Evolutionary conservation across 805 yeast genomes (phyloP), one percentile per base, ranked within the genome.

Genomic region (Komagataella populi): DNA sequence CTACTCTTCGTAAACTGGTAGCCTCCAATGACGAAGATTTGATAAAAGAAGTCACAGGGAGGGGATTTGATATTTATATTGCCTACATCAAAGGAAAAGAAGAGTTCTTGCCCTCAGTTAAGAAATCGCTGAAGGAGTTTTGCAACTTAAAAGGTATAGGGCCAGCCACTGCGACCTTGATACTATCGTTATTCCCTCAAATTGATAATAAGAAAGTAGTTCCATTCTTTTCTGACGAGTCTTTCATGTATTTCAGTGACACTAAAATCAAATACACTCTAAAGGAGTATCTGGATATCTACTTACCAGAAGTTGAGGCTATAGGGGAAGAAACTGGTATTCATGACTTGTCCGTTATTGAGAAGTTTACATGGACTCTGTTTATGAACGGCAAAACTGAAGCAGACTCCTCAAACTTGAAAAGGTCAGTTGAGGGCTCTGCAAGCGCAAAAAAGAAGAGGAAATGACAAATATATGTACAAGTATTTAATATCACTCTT

Each of bases 181-280:
- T 74, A 0, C 54, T 71, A 45, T 72, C 77, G 1, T 54, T 73
- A 17, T 46, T 53, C 18, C 30, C 50, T n/a, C 47, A 14, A 7
- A 46, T 48, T 61, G 36, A n/a, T 44, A 45, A 53, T 59, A 23
- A 54, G 63, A 23, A 54, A 58, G 24, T 49, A 45, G 48, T 49
- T 1, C 78, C 78, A 0, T 74, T 72, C 54, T 73, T 73, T 59
- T 72, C 77, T 47, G 80, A 74, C 53, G 78, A 74, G 58, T 63
- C 71, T n/a, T 74, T 67, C 53, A 55, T 63, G 50, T 67, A 66
- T 56, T 66, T 60, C 46, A 55, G 69, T 36, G 60, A 65, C 3
- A 66, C 50, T 3, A 67, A 69, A 46, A 67, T 73, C 39, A 74
- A 73, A 57, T 73, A 73, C 55, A 69, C 61, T 44, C 54, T 63